These are phyloP conservation scores for Colletotrichum liriopes DNA, from an alignment of 2,329 filamentous ascomycete genomes.

Conservation along the genomic window DNA sequence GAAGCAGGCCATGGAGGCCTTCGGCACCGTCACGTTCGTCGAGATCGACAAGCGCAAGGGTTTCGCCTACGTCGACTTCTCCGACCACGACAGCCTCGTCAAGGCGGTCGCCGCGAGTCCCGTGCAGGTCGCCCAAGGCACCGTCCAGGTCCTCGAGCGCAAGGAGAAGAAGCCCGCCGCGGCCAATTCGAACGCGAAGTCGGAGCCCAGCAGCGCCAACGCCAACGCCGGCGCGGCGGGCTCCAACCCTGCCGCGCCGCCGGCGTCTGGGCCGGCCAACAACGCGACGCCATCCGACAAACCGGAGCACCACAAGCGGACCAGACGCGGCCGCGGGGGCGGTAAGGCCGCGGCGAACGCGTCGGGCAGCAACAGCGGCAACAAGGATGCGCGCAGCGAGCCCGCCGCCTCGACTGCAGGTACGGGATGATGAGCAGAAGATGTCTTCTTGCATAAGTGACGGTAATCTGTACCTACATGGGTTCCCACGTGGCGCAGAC, in stretches of 20 bases:
- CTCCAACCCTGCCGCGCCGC: constrained; percentile 25
- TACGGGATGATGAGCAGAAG: constrained; percentile 30
- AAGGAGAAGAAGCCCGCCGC: constrained; percentile 71
- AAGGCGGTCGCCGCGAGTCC: constrained; percentile 88
- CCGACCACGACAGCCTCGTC: constrained; percentile 78
- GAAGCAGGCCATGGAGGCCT: constrained; percentile 80
- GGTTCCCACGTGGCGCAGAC: constrained; percentile 7
- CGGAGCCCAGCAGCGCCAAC: constrained; percentile 17
- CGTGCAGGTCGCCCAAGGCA: constrained; percentile 85
- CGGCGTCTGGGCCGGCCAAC: constrained; percentile 15
- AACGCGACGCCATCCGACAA: constrained; percentile 41
- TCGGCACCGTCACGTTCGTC: constrained; percentile 83
- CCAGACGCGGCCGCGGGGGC: constrained; percentile 47
- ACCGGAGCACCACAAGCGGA: constrained; percentile 45
- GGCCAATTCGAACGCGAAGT: constrained; percentile 19
- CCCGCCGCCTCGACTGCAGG: constrained; percentile 32
- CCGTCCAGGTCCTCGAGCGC: constrained; percentile 88
- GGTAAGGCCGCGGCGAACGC: constrained; percentile 41
- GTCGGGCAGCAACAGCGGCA: constrained; percentile 27
- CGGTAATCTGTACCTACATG: constrained; percentile 7
- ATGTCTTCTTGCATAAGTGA: neutral
- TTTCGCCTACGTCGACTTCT: constrained; percentile 94
- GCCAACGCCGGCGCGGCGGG: constrained; percentile 16
- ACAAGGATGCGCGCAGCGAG: constrained; percentile 11
- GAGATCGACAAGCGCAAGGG: constrained; percentile 97